Conservation (phyloP, 164 flowering plant species). For the Annona squamosa region DNA sequence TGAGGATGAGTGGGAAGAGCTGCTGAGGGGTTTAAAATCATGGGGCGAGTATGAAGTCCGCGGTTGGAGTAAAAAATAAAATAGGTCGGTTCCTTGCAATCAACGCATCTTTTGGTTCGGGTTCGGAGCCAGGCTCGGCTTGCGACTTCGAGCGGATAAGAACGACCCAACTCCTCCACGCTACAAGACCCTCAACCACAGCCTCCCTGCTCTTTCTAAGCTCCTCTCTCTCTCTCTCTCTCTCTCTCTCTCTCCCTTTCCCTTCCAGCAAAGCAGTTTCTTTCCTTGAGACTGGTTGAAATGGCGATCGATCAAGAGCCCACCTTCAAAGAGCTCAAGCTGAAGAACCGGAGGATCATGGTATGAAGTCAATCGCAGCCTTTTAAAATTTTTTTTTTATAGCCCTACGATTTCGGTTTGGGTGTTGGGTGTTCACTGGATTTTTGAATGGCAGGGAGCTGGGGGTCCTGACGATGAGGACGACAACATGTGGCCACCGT, state of each 20-base stretch:
- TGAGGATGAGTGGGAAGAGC: neutral
- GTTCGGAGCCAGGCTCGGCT: constrained; percentile 38
- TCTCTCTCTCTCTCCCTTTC: constrained; percentile 10
- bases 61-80: neutral
- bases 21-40: neutral
- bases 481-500: constrained; percentile 80
- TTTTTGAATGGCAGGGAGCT: constrained; percentile 41
- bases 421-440: neutral
- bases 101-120: constrained; percentile 40
- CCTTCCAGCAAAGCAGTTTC: neutral
- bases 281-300: constrained; percentile 15
- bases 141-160: constrained; percentile 61
- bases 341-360: constrained; percentile 74
- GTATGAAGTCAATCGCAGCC: constrained; percentile 18
- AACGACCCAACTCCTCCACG: constrained; percentile 29
- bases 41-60: neutral
- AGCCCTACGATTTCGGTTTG: neutral
- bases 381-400: neutral
- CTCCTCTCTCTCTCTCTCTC: constrained; percentile 3
- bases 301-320: constrained; percentile 89
- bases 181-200: constrained; percentile 35
- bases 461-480: constrained; percentile 61
- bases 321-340: constrained; percentile 60
- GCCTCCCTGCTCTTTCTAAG: constrained; percentile 6
- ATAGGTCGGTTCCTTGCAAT: constrained; percentile 58